phyloP scores from a whole-genome alignment of 805 yeast genomes.

The Ogataea naganishii region DNA sequence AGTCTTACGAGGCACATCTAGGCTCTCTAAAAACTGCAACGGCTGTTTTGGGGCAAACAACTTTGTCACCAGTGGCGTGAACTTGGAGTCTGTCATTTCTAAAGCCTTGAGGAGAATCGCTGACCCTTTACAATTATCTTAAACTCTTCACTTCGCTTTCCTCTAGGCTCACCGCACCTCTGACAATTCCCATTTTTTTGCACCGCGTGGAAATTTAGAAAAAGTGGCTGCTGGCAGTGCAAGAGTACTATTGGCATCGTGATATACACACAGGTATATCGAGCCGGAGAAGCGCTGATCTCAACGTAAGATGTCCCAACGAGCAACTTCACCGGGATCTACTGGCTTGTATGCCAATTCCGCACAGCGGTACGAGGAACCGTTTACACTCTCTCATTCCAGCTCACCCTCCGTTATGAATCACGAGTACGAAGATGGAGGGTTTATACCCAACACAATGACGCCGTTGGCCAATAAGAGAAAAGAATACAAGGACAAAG shows the following conservation, averaged over 20 bases:
- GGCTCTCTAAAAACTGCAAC: slow-evolving; percentile 35
- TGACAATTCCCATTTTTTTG: too few species aligned
- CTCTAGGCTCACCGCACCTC: too few species aligned
- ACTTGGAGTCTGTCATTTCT: slow-evolving; percentile 14
- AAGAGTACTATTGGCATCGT: too few species aligned
- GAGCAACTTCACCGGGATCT: too few species aligned
- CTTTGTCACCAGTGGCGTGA: slow-evolving; percentile 29
- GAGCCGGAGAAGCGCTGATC: too few species aligned
- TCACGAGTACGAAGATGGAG: slow-evolving; percentile 1
- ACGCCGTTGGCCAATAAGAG: slow-evolving; percentile 4
- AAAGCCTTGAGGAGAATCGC: neutral
- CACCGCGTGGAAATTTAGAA: too few species aligned
- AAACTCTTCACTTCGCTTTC: too few species aligned
- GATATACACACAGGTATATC: too few species aligned
- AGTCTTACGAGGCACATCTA: slow-evolving; percentile 46
- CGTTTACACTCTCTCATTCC: slow-evolving; percentile 3
- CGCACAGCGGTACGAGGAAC: slow-evolving; percentile 12
- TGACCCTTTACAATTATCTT: too few species aligned
- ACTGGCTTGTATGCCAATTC: slow-evolving; percentile 12
- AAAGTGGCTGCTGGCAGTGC: too few species aligned
- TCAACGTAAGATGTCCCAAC: too few species aligned
- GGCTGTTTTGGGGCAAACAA: slow-evolving; percentile 54
- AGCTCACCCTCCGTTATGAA: slow-evolving; percentile 3
- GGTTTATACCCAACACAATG: slow-evolving; percentile 8
- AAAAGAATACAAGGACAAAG: neutral